phyloP scores from a whole-genome alignment of 2,329 filamentous ascomycete species.

The Chaetothyriales sp. region DNA sequence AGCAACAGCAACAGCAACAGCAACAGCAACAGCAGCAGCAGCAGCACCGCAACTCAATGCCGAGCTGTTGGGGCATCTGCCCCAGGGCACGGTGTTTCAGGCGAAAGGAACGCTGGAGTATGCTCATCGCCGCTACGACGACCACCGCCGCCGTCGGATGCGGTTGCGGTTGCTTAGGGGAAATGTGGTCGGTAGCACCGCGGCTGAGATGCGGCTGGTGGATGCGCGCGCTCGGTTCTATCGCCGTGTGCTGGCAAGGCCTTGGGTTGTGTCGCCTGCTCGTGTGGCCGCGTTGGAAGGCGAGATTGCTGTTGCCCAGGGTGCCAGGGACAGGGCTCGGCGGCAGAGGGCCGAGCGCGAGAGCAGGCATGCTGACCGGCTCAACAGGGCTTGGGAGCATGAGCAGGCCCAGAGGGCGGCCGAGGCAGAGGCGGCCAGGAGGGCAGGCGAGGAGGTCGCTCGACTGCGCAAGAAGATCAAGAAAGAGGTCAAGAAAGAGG shows the following conservation, averaged over 20 bases:
- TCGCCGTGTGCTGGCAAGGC: slow-evolving; percentile 33
- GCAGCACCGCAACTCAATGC: not conserved
- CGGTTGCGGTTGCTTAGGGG: slow-evolving; percentile 42
- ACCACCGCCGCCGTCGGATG: too few relatives aligned
- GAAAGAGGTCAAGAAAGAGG: not conserved
- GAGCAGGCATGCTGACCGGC: slow-evolving; percentile 21
- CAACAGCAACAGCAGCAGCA: slow-evolving; percentile 1
- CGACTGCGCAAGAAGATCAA: not conserved
- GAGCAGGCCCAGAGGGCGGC: slow-evolving; percentile 28
- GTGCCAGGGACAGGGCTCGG: slow-evolving; percentile 22
- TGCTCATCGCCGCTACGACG: too few relatives aligned
- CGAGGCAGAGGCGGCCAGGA: slow-evolving; percentile 21
- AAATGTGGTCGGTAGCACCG: slow-evolving; percentile 34
- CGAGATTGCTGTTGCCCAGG: slow-evolving; percentile 25
- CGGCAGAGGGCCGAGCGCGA: slow-evolving; percentile 26
- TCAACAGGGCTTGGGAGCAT: slow-evolving; percentile 20
- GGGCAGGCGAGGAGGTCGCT: slow-evolving; percentile 16
- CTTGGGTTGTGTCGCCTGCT: slow-evolving; percentile 36
- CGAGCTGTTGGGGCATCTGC: slow-evolving; percentile 25
- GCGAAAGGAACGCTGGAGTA: slow-evolving; percentile 41
- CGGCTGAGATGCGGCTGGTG: slow-evolving; percentile 41
- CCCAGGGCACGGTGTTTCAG: slow-evolving; percentile 30
- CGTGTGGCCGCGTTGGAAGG: slow-evolving; percentile 30
- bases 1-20: slow-evolving; percentile 10
- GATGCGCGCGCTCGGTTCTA: slow-evolving; percentile 36